Percentiles rank a stretch among this genome's conserved stretches.
Conservation (phyloP, 2,329 filamentous ascomycete genomes). For the Apiospora koreana region DNA sequence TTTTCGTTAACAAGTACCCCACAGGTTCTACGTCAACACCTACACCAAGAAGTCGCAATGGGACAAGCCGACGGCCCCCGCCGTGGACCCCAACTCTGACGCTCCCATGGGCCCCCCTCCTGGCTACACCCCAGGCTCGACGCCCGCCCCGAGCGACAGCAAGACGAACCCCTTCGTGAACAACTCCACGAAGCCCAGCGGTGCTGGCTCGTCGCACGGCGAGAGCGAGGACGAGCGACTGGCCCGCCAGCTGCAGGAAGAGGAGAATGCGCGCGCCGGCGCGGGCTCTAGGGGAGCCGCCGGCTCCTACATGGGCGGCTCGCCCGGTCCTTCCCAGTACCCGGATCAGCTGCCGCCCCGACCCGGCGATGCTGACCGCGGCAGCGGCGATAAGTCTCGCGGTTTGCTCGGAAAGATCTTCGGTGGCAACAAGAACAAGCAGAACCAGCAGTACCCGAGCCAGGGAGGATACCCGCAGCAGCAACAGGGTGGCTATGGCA, state of each 20-base stretch:
- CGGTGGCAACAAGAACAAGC: conserved; percentile 31
- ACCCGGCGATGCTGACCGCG: conserved; percentile 14
- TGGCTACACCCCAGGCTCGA: conserved; percentile 57
- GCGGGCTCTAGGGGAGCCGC: conserved; percentile 27
- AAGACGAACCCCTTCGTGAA: conserved; percentile 74
- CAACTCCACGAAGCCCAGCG: conserved; percentile 22
- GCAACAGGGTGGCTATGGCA: conserved; percentile 22
- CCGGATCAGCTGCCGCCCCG: conserved; percentile 47
- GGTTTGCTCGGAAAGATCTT: conserved; percentile 35
- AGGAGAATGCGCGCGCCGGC: conserved; percentile 69
- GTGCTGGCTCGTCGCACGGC: conserved; percentile 17
- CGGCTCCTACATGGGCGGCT: conserved; percentile 34
- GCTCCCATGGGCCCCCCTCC: conserved; percentile 65
- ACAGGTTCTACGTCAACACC: conserved; percentile 87
- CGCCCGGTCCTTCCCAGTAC: conserved; percentile 29
- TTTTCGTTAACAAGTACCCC: no score
- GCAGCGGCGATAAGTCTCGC: conserved; percentile 9
- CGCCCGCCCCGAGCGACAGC: conserved; percentile 48
- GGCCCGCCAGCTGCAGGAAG: conserved; percentile 77
- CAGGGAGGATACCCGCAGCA: conserved; percentile 28
- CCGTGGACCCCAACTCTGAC: conserved; percentile 50
- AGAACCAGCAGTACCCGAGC: conserved; percentile 15
- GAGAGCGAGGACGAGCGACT: conserved; percentile 42
- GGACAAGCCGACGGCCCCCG: conserved; percentile 76
- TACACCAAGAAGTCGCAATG: conserved; percentile 88